phyloP scores from a whole-genome alignment of 768 basidiomycete genomes.

The Panellus pusillus region DNA sequence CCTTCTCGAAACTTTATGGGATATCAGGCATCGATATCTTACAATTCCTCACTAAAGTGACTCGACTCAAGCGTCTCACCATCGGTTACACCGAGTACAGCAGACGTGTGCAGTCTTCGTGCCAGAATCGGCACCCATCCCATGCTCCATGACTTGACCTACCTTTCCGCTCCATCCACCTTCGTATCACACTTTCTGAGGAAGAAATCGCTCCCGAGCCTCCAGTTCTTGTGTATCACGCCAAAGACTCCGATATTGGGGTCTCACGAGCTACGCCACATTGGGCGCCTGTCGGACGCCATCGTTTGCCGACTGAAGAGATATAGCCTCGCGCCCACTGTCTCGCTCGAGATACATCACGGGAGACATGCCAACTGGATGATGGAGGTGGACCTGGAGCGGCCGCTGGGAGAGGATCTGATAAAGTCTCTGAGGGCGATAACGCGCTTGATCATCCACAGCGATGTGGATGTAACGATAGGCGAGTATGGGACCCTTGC shows the following conservation, averaged over 20 bases:
- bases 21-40: conserved; percentile 17
- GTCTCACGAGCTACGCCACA: conserved; percentile 14
- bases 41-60: conserved; percentile 15
- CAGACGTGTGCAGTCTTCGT: conserved; percentile 12
- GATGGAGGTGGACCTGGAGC: conserved; percentile 9
- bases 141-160: conserved; percentile 4
- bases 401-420: background rate
- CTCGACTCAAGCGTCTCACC: conserved; percentile 7
- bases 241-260: conserved; percentile 16
- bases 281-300: conserved; percentile 7
- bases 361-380: conserved; percentile 7
- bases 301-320: conserved; percentile 15
- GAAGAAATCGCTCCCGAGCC: conserved; percentile 11
- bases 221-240: conserved; percentile 9
- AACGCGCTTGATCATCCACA: conserved; percentile 16
- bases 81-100: conserved; percentile 21
- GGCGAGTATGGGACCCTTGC: conserved; percentile 13
- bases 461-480: conserved; percentile 2
- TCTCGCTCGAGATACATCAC: conserved; percentile 14
- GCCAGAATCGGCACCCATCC: conserved; percentile 14
- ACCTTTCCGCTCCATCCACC: conserved; percentile 16
- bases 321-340: conserved; percentile 3
- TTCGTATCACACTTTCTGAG: conserved; percentile 15
- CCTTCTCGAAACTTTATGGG: conserved; percentile 11
- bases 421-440: conserved; percentile 1